Evolutionary conservation across 495 filamentous ascomycete genomes (phyloP).

Genomic region (Darksidea phi): DNA sequence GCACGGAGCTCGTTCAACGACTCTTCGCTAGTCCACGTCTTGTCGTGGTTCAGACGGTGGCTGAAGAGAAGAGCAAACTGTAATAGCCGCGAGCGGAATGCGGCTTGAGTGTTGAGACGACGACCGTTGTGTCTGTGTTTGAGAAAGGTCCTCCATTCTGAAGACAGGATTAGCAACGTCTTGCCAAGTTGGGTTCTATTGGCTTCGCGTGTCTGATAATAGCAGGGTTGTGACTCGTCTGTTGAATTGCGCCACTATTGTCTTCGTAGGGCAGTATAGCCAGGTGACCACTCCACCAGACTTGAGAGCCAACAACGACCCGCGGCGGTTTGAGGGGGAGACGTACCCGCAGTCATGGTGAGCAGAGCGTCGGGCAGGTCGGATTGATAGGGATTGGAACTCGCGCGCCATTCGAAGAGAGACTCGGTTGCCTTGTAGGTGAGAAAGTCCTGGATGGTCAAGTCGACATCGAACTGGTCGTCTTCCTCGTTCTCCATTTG

Average conservation of each 20-base stretch:
- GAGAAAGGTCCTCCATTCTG: slow-evolving; percentile 29
- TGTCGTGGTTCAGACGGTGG: slow-evolving; percentile 24
- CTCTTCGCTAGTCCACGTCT: slow-evolving; percentile 27
- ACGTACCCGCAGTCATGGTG: slow-evolving; percentile 29
- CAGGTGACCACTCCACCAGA: no score
- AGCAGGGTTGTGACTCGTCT: no score
- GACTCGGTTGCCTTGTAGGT: slow-evolving; percentile 27
- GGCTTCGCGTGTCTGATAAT: no score
- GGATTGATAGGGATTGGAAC: slow-evolving; percentile 19
- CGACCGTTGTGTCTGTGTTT: slow-evolving; percentile 23
- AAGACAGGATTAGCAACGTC: neutral
- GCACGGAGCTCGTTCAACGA: slow-evolving; percentile 26
- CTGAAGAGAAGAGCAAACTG: slow-evolving; percentile 32
- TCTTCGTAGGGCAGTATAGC: no score
- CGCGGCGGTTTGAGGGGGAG: neutral
- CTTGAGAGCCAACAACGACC: no score
- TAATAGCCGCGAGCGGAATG: slow-evolving; percentile 25
- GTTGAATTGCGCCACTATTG: no score
- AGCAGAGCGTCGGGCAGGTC: slow-evolving; percentile 21
- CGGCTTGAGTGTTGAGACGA: slow-evolving; percentile 16
- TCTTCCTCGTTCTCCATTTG: slow-evolving; percentile 24
- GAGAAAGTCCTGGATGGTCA: slow-evolving; percentile 34
- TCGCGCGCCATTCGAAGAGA: slow-evolving; percentile 26
- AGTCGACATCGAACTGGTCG: slow-evolving; percentile 32
- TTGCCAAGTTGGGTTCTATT: neutral